Evolutionary conservation across 768 basidiomycete genomes (phyloP), one percentile per base, ranked within the genome.

Genomic region (Lanmaoa rubissima): DNA sequence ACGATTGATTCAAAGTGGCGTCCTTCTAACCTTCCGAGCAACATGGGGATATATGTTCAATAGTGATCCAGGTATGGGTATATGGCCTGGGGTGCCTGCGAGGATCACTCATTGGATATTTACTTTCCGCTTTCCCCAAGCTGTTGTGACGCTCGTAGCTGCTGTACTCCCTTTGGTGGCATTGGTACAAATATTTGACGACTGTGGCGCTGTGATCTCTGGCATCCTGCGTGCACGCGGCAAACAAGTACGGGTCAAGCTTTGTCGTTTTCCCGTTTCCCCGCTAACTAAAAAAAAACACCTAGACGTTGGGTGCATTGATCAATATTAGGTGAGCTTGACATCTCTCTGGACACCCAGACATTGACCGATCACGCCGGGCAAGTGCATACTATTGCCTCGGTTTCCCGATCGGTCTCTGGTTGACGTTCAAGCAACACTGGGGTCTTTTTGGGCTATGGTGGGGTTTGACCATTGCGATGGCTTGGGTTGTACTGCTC

Each of bases 151-250:
- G 10, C 65, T 72, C 10, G 69, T 91, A 9, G 84, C 89, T 7
- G 67, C 75, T 1, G 86, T 93, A 49, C 68, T 94, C n/a, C 90
- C 91, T 0, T 74, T 90, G 13, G 82, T 95, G 3, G 83, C 87
- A 3, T 74, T 89, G 28, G 87, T 89, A 75, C 89, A 96, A 67
- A 80, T 95, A 2, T 87, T 92, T 54, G 96, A 98, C 62, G 88
- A 86, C 1, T 77, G 85, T 9, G 74, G 79, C 0, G 89, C 83
- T 0, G 85, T 93, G 5, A 81, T 87, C 0, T 82, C 80, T 2
- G 94, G 94, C 2, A 84, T 97, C 59, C 74, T 99, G 42, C 80
- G 96, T 32, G 87, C 94, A 0, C 75, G 84, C 39, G 94, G 95
- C 6, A 90, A 88, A 70, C 90, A 90, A 70, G 85, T 79, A 48